phyloP scores from a whole-genome alignment of 306 rosid genomes.

The Rosa rugosa region DNA sequence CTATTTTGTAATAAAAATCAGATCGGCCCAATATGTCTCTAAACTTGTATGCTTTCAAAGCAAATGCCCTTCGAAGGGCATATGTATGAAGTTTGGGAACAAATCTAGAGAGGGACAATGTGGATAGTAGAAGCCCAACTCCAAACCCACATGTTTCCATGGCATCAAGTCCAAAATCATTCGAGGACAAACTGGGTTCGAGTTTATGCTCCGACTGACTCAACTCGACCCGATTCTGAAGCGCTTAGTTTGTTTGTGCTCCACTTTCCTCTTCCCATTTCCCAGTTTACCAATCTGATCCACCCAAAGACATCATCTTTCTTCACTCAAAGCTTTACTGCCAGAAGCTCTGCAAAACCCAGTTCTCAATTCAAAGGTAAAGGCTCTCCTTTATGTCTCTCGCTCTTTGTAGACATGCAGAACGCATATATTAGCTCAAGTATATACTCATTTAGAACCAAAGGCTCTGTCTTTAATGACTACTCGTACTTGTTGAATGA shows the following conservation, averaged over 20 bases:
- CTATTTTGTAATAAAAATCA: no score
- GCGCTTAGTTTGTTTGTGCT: neutral
- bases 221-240: neutral
- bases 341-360: slow-evolving; percentile 17
- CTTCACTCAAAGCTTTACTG: slow-evolving; percentile 29
- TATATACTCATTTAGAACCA: slow-evolving; percentile 51
- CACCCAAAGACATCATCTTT: slow-evolving; percentile 13
- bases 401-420: slow-evolving; percentile 40
- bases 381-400: neutral
- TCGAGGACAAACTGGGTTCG: neutral
- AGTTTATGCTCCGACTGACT: neutral
- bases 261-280: neutral
- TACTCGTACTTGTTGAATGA: slow-evolving; percentile 52
- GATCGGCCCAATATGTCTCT: no score
- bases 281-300: slow-evolving; percentile 12
- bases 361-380: slow-evolving; percentile 36
- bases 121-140: neutral
- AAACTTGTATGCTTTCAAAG: no score
- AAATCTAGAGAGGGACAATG: no score
- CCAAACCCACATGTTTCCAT: neutral
- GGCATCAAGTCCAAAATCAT: neutral
- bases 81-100: no score
- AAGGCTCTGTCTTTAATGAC: slow-evolving; percentile 51
- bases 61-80: no score
- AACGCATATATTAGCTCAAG: slow-evolving; percentile 57